phyloP scores from a whole-genome alignment of 768 basidiomycete genomes.

The Lentinula boryana region DNA sequence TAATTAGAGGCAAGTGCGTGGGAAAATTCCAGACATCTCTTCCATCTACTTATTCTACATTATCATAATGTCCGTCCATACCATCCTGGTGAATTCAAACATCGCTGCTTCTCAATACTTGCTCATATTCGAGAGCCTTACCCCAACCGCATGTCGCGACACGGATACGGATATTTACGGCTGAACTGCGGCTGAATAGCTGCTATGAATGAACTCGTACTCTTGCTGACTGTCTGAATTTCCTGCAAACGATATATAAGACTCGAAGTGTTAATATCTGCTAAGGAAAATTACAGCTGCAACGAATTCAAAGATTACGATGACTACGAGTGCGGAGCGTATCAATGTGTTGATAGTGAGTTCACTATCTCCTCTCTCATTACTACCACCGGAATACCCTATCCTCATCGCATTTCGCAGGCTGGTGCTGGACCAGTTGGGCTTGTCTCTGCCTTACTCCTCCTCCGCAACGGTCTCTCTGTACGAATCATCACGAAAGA shows the following conservation, averaged over 20 bases:
- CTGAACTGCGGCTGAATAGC: not conserved
- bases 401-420: not conserved
- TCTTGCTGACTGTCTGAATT: not conserved
- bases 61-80: no score
- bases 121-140: no score
- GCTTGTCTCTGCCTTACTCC: constrained; percentile 22
- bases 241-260: not conserved
- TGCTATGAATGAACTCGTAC: not conserved
- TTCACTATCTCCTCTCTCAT: not conserved
- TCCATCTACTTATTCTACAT: no score
- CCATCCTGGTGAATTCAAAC: no score
- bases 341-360: not conserved
- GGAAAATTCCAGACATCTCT: no score
- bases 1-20: no score
- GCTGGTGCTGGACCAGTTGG: constrained; percentile 10
- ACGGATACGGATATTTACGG: not conserved
- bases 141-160: no score
- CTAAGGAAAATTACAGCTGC: no score
- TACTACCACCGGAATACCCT: not conserved
- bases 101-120: no score
- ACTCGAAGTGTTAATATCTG: no score
- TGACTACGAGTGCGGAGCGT: not conserved
- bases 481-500: constrained; percentile 49
- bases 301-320: not conserved
- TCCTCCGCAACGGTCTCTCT: constrained; percentile 37